A percentile compares a stretch with the other conserved stretches of the same genome.
Evolutionary conservation across 176 grass and related monocot genomes (phyloP).

Genomic region (Ampelocalamus luodianensis): DNA sequence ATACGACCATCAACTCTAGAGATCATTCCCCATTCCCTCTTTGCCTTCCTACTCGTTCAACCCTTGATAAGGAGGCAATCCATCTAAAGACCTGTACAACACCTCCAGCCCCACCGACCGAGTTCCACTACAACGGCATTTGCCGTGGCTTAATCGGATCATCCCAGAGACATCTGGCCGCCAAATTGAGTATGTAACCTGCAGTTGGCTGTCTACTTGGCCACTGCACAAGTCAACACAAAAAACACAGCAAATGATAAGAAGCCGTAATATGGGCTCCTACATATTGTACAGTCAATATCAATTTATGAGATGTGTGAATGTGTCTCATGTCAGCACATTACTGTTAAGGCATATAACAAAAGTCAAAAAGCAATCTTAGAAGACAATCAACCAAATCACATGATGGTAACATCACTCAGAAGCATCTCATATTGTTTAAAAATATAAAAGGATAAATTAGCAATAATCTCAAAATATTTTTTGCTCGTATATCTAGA

Average conservation of each 20-base stretch:
- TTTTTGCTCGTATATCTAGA: constrained; percentile 90
- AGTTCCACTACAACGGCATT: too few relatives aligned
- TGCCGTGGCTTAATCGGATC: constrained; percentile 80
- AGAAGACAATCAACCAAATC: constrained; percentile 24
- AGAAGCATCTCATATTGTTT: background rate
- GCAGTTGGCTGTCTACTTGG: constrained; percentile 89
- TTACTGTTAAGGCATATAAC: constrained; percentile 21
- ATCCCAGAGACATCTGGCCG: constrained; percentile 92
- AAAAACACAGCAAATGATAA: constrained; percentile 38
- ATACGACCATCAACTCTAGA: too few relatives aligned
- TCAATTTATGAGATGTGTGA: constrained; percentile 24
- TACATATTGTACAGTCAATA: constrained; percentile 22
- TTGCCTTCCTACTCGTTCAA: too few relatives aligned
- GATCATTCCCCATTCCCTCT: too few relatives aligned
- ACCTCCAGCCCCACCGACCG: too few relatives aligned
- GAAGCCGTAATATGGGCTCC: background rate
- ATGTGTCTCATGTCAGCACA: constrained; percentile 25
- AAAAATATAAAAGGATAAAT: constrained; percentile 25
- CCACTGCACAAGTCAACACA: constrained; percentile 64
- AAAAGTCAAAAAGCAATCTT: constrained; percentile 6
- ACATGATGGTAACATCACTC: constrained; percentile 21
- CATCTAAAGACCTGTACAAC: too few relatives aligned
- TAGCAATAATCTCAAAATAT: constrained; percentile 69
- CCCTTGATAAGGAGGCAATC: too few relatives aligned
- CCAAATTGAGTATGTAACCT: constrained; percentile 89